These are phyloP conservation scores for Soucietia sequanensis DNA, from an alignment of 805 yeast genomes.

Conservation along the genomic window DNA sequence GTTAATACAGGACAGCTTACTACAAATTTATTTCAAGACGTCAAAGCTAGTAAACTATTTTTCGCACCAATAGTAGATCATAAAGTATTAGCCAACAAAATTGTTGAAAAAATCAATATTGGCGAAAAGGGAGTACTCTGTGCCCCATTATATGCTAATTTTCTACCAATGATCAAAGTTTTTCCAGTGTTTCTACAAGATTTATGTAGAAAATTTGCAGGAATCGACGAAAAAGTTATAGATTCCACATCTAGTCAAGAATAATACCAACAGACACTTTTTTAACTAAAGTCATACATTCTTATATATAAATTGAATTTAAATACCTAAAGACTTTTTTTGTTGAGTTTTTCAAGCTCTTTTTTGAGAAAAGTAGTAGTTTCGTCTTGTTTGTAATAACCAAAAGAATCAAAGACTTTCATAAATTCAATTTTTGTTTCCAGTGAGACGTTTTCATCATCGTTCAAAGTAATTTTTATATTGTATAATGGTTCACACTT, in stretches of 20 bases:
- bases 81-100: conserved; percentile 30
- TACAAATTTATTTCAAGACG: conserved; percentile 49
- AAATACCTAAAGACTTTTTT: neutral
- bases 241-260: conserved; percentile 5
- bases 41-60: conserved; percentile 37
- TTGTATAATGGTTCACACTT: conserved; percentile 47
- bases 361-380: conserved; percentile 23
- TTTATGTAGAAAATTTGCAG: conserved; percentile 31
- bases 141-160: conserved; percentile 47
- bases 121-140: conserved; percentile 45
- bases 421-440: conserved; percentile 30
- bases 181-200: conserved; percentile 42
- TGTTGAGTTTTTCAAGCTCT: conserved; percentile 7
- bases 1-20: conserved; percentile 53
- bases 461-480: conserved; percentile 31
- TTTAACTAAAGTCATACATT: neutral
- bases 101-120: conserved; percentile 27
- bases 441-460: conserved; percentile 13
- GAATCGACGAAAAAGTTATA: conserved; percentile 36
- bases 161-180: conserved; percentile 40
- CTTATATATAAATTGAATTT: conserved; percentile 3
- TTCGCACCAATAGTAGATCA: conserved; percentile 50
- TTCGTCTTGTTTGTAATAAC: conserved; percentile 39
- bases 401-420: conserved; percentile 46
- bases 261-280: neutral